phyloP scores from a whole-genome alignment of 306 rosid species.

The Cucumis hystrix region DNA sequence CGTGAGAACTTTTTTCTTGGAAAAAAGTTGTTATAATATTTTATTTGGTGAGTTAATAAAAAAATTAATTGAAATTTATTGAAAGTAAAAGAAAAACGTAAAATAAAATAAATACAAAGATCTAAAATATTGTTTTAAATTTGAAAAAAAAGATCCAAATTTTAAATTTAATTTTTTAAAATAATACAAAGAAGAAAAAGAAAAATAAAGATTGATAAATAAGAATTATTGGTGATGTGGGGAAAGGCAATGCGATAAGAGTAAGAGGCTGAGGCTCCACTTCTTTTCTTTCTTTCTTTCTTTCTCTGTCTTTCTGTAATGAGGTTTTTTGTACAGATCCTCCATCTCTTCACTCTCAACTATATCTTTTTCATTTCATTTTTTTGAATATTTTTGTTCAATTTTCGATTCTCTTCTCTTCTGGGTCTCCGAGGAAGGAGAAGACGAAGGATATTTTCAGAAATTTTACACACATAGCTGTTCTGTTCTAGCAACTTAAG shows the following conservation, averaged over 20 bases:
- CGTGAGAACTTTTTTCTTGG: no score
- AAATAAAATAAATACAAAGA: no score
- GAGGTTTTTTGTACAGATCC: neutral
- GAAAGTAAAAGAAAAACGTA: no score
- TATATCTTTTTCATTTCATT: neutral
- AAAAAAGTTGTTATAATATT: no score
- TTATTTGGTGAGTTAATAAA: no score
- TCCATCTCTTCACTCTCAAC: neutral
- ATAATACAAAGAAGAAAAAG: no score
- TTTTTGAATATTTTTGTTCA: no score
- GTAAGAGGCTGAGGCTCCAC: neutral
- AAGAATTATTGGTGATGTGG: constrained; percentile 1
- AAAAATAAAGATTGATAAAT: neutral
- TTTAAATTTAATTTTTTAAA: no score
- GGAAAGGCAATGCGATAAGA: neutral
- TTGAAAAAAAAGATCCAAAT: neutral
- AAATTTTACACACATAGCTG: neutral
- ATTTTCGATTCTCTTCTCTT: neutral
- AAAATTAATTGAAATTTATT: no score
- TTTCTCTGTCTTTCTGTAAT: neutral
- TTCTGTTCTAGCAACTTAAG: neutral
- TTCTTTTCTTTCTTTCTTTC: neutral
- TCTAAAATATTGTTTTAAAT: neutral
- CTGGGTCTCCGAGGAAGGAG: neutral
- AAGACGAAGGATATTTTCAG: neutral